These are phyloP conservation scores for Byssoonygena ceratinophila DNA, from an alignment of 2,329 filamentous ascomycete genomes.

Conservation along the genomic window DNA sequence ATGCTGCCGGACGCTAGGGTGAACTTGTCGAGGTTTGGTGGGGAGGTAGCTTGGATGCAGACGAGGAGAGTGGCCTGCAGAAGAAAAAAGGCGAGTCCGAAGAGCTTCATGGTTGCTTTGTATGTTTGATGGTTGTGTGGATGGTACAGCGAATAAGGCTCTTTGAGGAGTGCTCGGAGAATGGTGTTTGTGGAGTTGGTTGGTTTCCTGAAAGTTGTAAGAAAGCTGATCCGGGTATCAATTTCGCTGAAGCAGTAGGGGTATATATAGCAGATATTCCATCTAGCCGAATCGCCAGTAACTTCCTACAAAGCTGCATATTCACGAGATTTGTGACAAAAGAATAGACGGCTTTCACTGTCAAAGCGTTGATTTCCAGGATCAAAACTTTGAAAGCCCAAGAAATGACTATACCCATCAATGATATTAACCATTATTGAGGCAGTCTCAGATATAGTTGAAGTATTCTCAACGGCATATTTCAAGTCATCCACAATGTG, in stretches of 20 bases:
- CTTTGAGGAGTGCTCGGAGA: not conserved
- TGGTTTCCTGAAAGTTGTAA: not conserved
- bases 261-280: conserved; percentile 1
- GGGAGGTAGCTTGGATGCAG: conserved; percentile 6
- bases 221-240: not conserved
- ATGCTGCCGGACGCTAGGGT: conserved; percentile 12
- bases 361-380: not conserved
- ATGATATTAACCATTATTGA: too few species aligned
- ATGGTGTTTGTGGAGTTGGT: not conserved
- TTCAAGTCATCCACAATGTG: too few species aligned
- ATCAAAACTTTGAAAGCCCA: not conserved
- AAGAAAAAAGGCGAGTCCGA: not conserved
- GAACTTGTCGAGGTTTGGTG: conserved; percentile 9
- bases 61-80: conserved; percentile 2
- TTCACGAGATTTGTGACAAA: not conserved
- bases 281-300: not conserved
- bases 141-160: not conserved
- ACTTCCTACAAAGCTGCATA: not conserved
- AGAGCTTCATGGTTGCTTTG: conserved; percentile 11
- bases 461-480: too few species aligned
- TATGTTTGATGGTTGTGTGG: not conserved
- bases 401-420: too few species aligned
- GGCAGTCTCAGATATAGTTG: too few species aligned
- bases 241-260: not conserved
- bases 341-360: too few species aligned